Conservation (phyloP, 192 early-diverging fungal genomes). For the Phlyctochytrium arcticum region DNA sequence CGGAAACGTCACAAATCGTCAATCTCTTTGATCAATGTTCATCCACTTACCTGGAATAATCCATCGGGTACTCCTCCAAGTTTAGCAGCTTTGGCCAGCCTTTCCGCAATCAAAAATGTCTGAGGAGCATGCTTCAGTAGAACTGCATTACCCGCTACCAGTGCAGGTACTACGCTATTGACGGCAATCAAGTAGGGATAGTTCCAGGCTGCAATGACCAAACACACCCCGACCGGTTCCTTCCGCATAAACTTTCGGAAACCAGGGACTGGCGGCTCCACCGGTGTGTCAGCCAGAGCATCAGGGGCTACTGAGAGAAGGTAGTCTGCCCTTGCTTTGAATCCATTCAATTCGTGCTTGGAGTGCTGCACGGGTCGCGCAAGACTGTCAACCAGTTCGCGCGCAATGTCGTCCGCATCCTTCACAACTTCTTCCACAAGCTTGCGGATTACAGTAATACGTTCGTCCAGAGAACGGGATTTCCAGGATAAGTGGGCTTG, state of each 20-base stretch:
- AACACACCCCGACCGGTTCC: constrained; percentile 67
- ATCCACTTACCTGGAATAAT: constrained; percentile 55
- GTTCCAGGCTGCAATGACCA: constrained; percentile 74
- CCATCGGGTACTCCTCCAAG: constrained; percentile 65
- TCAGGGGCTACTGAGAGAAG: constrained; percentile 66
- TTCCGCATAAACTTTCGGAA: constrained; percentile 62
- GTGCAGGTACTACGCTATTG: constrained; percentile 73
- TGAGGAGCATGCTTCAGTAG: constrained; percentile 77
- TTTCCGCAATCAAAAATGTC: constrained; percentile 71
- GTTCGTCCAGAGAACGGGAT: constrained; percentile 43
- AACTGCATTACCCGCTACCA: constrained; percentile 74
- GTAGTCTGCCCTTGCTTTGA: constrained; percentile 61
- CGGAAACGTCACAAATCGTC: too few relatives aligned
- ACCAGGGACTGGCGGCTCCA: constrained; percentile 46
- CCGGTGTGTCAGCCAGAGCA: constrained; percentile 52
- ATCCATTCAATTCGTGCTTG: constrained; percentile 68
- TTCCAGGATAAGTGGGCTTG: constrained; percentile 55
- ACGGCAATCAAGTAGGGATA: constrained; percentile 77
- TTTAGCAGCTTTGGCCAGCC: constrained; percentile 58
- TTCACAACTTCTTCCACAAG: constrained; percentile 55
- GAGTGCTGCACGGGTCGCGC: constrained; percentile 62
- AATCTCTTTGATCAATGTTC: too few relatives aligned
- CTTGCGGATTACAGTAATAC: constrained; percentile 44
- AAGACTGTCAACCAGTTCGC: constrained; percentile 61
- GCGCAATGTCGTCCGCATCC: constrained; percentile 52